Conservation (phyloP, 2,329 filamentous ascomycete species). For the Biscogniauxia mediterranea region DNA sequence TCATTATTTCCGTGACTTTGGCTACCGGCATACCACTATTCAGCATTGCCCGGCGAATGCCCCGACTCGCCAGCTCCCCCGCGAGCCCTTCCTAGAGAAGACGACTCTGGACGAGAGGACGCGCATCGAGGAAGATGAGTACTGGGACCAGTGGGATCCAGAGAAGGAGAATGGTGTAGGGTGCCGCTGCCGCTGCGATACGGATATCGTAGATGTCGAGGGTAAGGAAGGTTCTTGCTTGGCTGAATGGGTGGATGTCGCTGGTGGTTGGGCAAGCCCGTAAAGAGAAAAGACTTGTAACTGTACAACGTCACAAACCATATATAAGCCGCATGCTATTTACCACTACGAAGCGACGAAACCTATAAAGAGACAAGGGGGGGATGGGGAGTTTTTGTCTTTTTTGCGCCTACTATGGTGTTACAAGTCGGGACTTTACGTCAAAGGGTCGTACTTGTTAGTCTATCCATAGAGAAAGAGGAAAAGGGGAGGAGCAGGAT, state of each 20-base stretch:
- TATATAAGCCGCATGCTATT: too few relatives aligned
- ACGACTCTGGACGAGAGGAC: slow-evolving; percentile 80
- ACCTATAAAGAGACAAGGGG: too few relatives aligned
- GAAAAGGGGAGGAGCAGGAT: too few relatives aligned
- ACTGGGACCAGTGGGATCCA: slow-evolving; percentile 86
- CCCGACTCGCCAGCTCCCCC: slow-evolving; percentile 78
- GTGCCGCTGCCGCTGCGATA: slow-evolving; percentile 94
- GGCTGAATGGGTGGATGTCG: slow-evolving; percentile 95
- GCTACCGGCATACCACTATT: slow-evolving; percentile 97
- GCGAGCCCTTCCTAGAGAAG: slow-evolving; percentile 76
- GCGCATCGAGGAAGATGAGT: slow-evolving; percentile 88
- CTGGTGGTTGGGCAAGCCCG: slow-evolving; percentile 76
- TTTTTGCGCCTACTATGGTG: too few relatives aligned
- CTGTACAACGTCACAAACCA: not conserved
- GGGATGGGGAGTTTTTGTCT: too few relatives aligned
- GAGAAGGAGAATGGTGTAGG: slow-evolving; percentile 95
- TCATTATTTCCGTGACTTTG: slow-evolving; percentile 98
- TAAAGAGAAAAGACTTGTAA: slow-evolving; percentile 9
- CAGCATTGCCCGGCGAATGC: slow-evolving; percentile 98
- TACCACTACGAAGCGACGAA: too few relatives aligned
- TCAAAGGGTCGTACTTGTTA: too few relatives aligned
- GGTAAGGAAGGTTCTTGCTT: slow-evolving; percentile 95
- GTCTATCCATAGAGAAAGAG: too few relatives aligned
- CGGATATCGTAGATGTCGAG: slow-evolving; percentile 95
- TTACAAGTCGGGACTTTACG: too few relatives aligned